Evolutionary conservation across 441 rosid genomes (phyloP).

Genomic region (Jatropha podagrica): DNA sequence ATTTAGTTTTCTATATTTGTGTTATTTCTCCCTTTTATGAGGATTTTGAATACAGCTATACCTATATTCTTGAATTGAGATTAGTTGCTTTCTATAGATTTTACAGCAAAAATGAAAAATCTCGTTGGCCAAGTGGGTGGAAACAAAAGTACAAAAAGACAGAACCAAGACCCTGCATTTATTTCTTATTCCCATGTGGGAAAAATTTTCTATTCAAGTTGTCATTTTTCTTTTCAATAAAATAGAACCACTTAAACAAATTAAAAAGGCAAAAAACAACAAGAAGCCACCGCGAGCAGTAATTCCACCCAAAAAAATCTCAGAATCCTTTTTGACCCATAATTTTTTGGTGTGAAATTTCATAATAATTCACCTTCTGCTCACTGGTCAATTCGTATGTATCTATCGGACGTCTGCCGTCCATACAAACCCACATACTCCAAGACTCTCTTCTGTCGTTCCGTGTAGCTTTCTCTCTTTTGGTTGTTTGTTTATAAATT

Average conservation of each 20-base stretch:
- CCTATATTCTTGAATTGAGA: too few relatives aligned
- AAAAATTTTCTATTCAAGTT: neutral
- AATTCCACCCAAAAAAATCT: too few relatives aligned
- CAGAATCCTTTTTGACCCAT: too few relatives aligned
- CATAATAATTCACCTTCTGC: neutral
- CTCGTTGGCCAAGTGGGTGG: neutral
- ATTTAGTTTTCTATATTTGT: too few relatives aligned
- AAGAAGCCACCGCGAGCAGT: neutral
- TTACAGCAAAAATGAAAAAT: too few relatives aligned
- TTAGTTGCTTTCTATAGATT: too few relatives aligned
- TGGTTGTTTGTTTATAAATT: slow-evolving; percentile 1
- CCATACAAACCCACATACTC: neutral
- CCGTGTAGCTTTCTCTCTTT: slow-evolving; percentile 13
- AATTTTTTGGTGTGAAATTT: neutral
- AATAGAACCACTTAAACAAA: neutral
- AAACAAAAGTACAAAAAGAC: neutral
- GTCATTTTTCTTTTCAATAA: neutral
- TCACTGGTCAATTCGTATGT: neutral
- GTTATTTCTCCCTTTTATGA: too few relatives aligned
- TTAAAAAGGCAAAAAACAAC: neutral
- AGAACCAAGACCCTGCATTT: neutral
- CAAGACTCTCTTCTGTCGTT: neutral
- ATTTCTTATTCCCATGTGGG: neutral
- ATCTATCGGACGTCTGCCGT: neutral
- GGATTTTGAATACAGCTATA: too few relatives aligned